Evolutionary conservation across 2,329 filamentous ascomycete genomes (phyloP).

Genomic region (Penicillium digitatum): DNA sequence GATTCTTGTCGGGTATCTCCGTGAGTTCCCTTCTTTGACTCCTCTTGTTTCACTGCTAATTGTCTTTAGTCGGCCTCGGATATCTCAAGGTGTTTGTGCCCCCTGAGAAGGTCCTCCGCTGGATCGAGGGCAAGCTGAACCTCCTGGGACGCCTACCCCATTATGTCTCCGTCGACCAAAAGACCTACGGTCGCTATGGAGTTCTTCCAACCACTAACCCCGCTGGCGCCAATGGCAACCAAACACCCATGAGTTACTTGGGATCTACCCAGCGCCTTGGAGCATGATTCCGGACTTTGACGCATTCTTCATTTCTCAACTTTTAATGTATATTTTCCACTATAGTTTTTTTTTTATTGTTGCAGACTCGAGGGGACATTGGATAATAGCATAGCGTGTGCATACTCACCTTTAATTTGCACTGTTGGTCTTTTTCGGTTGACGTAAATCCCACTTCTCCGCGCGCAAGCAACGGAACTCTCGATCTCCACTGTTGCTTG

Average conservation of each 20-base stretch:
- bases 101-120: conserved; percentile 80
- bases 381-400: conserved; percentile 23
- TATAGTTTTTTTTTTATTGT: conserved; percentile 16
- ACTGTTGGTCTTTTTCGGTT: conserved; percentile 29
- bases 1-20: conserved; percentile 78
- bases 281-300: conserved; percentile 47
- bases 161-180: conserved; percentile 92
- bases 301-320: conserved; percentile 11
- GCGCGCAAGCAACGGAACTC: conserved; percentile 19
- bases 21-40: conserved; percentile 49
- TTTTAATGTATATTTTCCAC: conserved; percentile 34
- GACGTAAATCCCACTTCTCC: conserved; percentile 31
- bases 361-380: conserved; percentile 3
- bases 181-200: conserved; percentile 89
- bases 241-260: conserved; percentile 56
- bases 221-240: conserved; percentile 29
- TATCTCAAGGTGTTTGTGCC: conserved; percentile 87
- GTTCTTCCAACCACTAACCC: conserved; percentile 63
- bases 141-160: conserved; percentile 78
- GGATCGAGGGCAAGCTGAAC: conserved; percentile 84
- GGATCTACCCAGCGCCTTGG: conserved; percentile 64
- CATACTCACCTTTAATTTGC: conserved; percentile 25
- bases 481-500: conserved; percentile 13
- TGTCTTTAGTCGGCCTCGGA: conserved; percentile 66
- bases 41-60: conserved; percentile 6